Percentiles rank a stretch among this genome's conserved stretches.
Evolutionary conservation across 495 filamentous ascomycete genomes (phyloP).

Genomic region (Penicillium canescens): DNA sequence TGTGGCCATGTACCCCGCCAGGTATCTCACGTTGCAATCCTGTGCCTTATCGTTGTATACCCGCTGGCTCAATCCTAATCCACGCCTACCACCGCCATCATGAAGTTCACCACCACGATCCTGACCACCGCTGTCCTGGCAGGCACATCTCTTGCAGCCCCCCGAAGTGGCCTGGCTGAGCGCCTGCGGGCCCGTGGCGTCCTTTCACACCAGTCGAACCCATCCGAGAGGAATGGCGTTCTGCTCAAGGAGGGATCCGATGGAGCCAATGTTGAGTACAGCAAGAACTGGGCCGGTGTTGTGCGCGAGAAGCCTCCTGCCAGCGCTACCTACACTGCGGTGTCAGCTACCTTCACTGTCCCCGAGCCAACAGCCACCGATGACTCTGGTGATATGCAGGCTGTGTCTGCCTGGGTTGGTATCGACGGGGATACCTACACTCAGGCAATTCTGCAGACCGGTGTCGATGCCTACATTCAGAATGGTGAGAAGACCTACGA

Average conservation of each 20-base stretch:
- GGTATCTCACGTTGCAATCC: background rate
- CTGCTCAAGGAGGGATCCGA: slow-evolving; percentile 15
- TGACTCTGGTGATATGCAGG: slow-evolving; percentile 34
- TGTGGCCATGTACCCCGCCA: background rate
- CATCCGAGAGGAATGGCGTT: slow-evolving; percentile 18
- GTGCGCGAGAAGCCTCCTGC: slow-evolving; percentile 47
- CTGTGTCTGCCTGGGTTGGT: slow-evolving; percentile 63
- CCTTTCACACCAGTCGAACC: slow-evolving; percentile 24
- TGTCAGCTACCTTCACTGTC: slow-evolving; percentile 56
- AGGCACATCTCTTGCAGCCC: slow-evolving; percentile 28
- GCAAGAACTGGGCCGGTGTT: slow-evolving; percentile 61
- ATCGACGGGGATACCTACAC: slow-evolving; percentile 61
- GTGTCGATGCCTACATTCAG: slow-evolving; percentile 56
- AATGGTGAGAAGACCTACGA: slow-evolving; percentile 42
- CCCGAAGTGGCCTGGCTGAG: slow-evolving; percentile 25
- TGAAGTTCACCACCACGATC: slow-evolving; percentile 27
- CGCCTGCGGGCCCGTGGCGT: slow-evolving; percentile 29
- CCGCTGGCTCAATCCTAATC: background rate
- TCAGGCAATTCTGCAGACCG: slow-evolving; percentile 60
- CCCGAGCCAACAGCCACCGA: slow-evolving; percentile 49
- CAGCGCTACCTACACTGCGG: slow-evolving; percentile 48
- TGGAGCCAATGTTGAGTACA: slow-evolving; percentile 42
- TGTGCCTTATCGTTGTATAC: background rate
- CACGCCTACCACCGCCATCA: slow-evolving; percentile 8
- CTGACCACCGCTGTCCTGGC: slow-evolving; percentile 25